These are phyloP conservation scores for Clarkia xantiana DNA, from an alignment of 345 rosid species.

Conservation along the genomic window DNA sequence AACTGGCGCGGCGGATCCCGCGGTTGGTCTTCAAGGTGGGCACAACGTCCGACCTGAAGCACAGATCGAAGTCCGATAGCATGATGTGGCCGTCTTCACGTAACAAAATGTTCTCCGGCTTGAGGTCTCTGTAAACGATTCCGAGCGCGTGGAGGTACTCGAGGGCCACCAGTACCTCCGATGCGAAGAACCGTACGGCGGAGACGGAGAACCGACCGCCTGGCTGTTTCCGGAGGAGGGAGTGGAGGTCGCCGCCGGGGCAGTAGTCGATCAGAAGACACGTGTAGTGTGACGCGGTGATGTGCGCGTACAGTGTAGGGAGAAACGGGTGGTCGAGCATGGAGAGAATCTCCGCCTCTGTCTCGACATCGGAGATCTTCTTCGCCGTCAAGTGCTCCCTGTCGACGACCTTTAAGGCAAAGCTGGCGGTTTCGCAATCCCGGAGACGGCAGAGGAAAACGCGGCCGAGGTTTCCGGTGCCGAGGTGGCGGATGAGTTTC, in stretches of 20 bases:
- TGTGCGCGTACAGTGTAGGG: slow-evolving; percentile 62
- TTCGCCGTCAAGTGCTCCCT: slow-evolving; percentile 30
- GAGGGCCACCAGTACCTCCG: slow-evolving; percentile 68
- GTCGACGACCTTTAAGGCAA: slow-evolving; percentile 59
- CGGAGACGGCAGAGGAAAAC: slow-evolving; percentile 60
- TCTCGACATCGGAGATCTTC: slow-evolving; percentile 49
- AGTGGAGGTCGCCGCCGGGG: slow-evolving; percentile 78
- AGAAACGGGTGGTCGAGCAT: slow-evolving; percentile 68
- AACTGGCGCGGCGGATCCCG: slow-evolving; percentile 12
- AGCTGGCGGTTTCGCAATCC: slow-evolving; percentile 32
- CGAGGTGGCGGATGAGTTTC: slow-evolving; percentile 55
- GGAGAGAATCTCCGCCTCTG: slow-evolving; percentile 60
- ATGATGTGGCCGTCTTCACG: slow-evolving; percentile 78
- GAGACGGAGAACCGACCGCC: slow-evolving; percentile 42
- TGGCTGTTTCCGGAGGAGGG: slow-evolving; percentile 62
- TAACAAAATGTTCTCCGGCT: slow-evolving; percentile 78
- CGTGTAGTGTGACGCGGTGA: slow-evolving; percentile 66
- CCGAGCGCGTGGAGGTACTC: slow-evolving; percentile 85
- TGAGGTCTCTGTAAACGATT: slow-evolving; percentile 74
- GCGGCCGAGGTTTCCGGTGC: slow-evolving; percentile 55
- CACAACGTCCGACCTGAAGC: slow-evolving; percentile 40
- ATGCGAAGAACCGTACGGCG: slow-evolving; percentile 59
- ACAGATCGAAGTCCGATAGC: slow-evolving; percentile 74
- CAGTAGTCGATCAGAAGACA: slow-evolving; percentile 80
- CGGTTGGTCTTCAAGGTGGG: slow-evolving; percentile 25